Percentiles rank a stretch among this genome's conserved stretches.
Conservation (phyloP, 208 protist genomes). For the Leishmania martiniquensis region DNA sequence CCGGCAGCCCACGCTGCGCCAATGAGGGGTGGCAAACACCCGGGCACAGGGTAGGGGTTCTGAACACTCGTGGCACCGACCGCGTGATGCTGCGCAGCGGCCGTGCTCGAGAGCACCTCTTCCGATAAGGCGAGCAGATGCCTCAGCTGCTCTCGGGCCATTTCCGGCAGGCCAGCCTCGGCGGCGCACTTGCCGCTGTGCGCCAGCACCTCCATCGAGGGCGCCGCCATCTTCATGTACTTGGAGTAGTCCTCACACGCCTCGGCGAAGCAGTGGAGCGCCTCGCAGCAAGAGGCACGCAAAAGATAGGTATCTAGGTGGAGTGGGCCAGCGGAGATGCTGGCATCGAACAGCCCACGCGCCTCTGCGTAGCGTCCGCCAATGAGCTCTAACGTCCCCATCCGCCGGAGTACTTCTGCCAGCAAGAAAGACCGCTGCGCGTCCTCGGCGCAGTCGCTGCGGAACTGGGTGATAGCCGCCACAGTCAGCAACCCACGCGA, state of each 20-base stretch:
- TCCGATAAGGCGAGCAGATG: conserved; percentile 49
- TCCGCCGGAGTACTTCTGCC: conserved; percentile 55
- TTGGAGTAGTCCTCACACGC: conserved; percentile 87
- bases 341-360: conserved; percentile 60
- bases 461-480: conserved; percentile 20
- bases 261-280: conserved; percentile 37
- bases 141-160: conserved; percentile 47
- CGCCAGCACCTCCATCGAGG: conserved; percentile 73
- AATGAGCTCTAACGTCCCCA: conserved; percentile 66
- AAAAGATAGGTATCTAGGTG: conserved; percentile 69
- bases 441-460: conserved; percentile 9
- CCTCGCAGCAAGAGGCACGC: conserved; percentile 81
- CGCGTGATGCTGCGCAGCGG: not conserved
- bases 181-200: conserved; percentile 86
- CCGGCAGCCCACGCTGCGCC: conserved; percentile 22
- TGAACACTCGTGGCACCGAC: not conserved
- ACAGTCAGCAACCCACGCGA: conserved; percentile 21
- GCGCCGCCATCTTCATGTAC: conserved; percentile 72
- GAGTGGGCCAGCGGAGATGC: conserved; percentile 67
- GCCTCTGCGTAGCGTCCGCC: conserved; percentile 55
- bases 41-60: not conserved
- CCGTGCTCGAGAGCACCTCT: conserved; percentile 11
- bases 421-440: conserved; percentile 33
- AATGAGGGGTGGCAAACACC: conserved; percentile 11
- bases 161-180: conserved; percentile 63